Evolutionary conservation across 257 asterid genomes (phyloP), one percentile per base, ranked within the genome.

Genomic region (Solanum bulbocastanum): DNA sequence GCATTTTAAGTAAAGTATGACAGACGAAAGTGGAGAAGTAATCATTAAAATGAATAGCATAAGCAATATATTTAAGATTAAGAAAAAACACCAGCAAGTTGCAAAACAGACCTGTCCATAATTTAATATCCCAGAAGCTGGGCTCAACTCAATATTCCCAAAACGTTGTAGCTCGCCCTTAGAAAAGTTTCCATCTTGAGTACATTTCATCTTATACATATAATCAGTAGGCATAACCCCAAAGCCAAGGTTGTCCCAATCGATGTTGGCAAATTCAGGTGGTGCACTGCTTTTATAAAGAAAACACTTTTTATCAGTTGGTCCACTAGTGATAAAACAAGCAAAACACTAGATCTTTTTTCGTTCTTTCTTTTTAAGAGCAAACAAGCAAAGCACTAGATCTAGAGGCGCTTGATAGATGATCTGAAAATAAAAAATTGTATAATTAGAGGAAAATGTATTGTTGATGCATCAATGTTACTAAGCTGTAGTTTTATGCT

Each of bases 141-240:
- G 99, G 92, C 95, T 97, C 96, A 97, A 89, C 93, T 96, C 98
- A 83, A 96, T 94, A 93, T 97, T 97, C 87, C 99, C 98, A 89
- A 97, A 97, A 72, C 97, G 89, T 90, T 91, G 94, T 72, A 97
- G 91, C 88, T 94, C 98, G 32, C 98, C 99, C 49, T 92, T 90
- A 6, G 94, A 81, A 89, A 97, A 97, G 83, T 83, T 78, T 78
- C 93, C 98, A 3, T 94, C 98, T 90, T 89, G 93, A 83, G 96
- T 83, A 90, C 99, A 97, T 87, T 94, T 96, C 98, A 94, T 96
- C 88, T 87, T 84, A 88, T 95, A 97, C 99, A 97, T 97, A 87
- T 94, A 96, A 92, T 97, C 99, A 83, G 99, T 95, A 79, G 95
- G 91, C 90, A 88, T 88, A 83, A 95, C 87, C 88, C 93, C 93